Evolutionary conservation across 164 flowering plant species (phyloP), one percentile per base, ranked within the genome.

Genomic region (Chloranthus sessilifolius): DNA sequence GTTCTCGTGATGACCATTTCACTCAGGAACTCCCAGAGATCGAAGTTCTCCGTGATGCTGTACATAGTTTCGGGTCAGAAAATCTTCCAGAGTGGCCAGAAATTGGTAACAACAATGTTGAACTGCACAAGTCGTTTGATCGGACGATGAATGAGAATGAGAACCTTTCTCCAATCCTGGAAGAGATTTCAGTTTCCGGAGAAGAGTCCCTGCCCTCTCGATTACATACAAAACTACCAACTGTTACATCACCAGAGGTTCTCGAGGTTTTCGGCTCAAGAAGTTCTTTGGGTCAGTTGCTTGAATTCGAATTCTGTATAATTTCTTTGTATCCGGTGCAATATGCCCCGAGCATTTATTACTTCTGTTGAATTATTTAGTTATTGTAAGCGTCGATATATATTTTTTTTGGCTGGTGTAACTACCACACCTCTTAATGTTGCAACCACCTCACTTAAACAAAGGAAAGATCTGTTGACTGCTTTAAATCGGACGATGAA

Each of bases 41-140:
- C 16, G 98, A 91, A 71, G 47, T 67, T 20, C 50, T 64, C 76
- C 82, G 88, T 19, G 86, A 80, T 58, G 75, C 75, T 51, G 50
- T 24, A 27, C 70, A 40, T 65, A 76, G 67, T 34, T 25, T 36
- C 11, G 50, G 39, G 35, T 2, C 30, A 14, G 76, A 52, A 30
- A 47, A 39, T 46, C 28, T 56, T 64, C 61, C 68, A 3, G 26
- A 53, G n/a, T 52, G 24, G 34, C 46, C 53, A 1, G 59, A 60
- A 19, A 47, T 36, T 34, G 52, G 25, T 21, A 25, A 26, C 22
- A 61, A 36, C 12, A 1, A 4, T 17, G 40, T 45, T 50, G 76
- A 63, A 42, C 65, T 63, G 12, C 55, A 46, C 15, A 47, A 11
- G 41, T 34, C 59, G 10, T 20, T 49, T 12, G 65, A 71, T 5